Conservation (phyloP, 768 basidiomycete species). For the Leccinum pellstonianum region DNA sequence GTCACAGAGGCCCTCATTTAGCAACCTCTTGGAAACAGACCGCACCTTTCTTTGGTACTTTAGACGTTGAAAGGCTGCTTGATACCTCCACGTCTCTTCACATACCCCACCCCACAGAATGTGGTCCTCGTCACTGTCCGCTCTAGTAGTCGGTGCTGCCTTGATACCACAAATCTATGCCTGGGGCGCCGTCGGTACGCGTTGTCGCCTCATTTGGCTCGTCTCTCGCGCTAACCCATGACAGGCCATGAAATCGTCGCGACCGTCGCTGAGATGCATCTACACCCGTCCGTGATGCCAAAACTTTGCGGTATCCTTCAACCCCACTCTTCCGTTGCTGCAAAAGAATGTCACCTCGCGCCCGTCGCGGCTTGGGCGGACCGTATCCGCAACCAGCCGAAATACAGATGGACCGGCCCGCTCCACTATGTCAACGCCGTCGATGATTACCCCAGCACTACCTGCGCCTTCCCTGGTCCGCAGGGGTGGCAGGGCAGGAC, state of each 20-base stretch:
- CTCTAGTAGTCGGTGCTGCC: conserved; percentile 15
- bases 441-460: conserved; percentile 74
- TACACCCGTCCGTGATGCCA: conserved; percentile 68
- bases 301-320: conserved; percentile 70
- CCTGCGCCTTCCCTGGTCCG: conserved; percentile 75
- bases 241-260: conserved; percentile 90
- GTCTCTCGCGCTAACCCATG: background rate
- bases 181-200: conserved; percentile 43
- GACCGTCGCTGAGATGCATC: conserved; percentile 90
- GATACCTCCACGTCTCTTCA: background rate
- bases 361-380: conserved; percentile 91
- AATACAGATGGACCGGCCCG: conserved; percentile 69
- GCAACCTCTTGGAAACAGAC: conserved; percentile 8
- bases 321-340: conserved; percentile 23
- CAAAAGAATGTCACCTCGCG: conserved; percentile 70
- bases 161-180: conserved; percentile 31
- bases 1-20: conserved; percentile 5
- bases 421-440: conserved; percentile 75
- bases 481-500: conserved; percentile 66
- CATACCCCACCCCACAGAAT: conserved; percentile 20
- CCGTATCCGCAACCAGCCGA: conserved; percentile 45
- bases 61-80: background rate
- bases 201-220: background rate
- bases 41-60: background rate
- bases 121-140: conserved; percentile 17